Evolutionary conservation across 2,329 filamentous ascomycete species (phyloP).

Genomic region (Xylariaceae sp.): DNA sequence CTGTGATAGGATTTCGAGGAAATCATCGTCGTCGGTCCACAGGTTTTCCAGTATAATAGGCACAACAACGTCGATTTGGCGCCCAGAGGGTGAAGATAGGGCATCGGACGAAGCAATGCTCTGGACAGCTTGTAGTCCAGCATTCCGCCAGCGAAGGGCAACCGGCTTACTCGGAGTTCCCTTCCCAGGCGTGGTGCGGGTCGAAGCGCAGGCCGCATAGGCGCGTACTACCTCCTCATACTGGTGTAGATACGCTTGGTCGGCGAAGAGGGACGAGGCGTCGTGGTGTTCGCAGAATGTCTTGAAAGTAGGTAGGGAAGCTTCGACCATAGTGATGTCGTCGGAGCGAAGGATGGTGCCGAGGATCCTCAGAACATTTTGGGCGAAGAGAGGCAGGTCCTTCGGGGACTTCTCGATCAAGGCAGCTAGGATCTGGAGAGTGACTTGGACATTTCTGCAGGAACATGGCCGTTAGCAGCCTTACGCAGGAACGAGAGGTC

Average conservation of each 20-base stretch:
- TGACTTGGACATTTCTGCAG: constrained; percentile 82
- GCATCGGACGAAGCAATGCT: constrained; percentile 76
- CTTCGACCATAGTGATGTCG: constrained; percentile 90
- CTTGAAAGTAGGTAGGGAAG: constrained; percentile 79
- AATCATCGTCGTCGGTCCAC: constrained; percentile 66
- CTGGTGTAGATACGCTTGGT: constrained; percentile 74
- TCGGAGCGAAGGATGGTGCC: constrained; percentile 75
- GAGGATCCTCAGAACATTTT: constrained; percentile 78
- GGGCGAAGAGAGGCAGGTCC: constrained; percentile 83
- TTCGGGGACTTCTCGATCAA: constrained; percentile 90
- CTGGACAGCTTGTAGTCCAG: constrained; percentile 71
- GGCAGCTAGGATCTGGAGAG: constrained; percentile 83
- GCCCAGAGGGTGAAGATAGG: constrained; percentile 66
- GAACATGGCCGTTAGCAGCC: constrained; percentile 7
- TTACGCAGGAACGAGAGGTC: neutral
- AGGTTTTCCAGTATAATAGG: constrained; percentile 84
- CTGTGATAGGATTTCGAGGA: constrained; percentile 63
- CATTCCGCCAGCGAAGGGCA: constrained; percentile 70
- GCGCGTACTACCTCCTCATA: constrained; percentile 76
- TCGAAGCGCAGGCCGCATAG: constrained; percentile 76
- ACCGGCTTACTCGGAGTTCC: constrained; percentile 62
- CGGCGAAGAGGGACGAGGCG: constrained; percentile 74
- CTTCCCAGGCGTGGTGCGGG: constrained; percentile 47
- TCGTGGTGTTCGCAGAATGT: constrained; percentile 88
- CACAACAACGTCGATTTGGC: constrained; percentile 72